Base-by-base conservation (phyloP, 441 rosid species). In the Bocquillonia castaneifolia region DNA sequence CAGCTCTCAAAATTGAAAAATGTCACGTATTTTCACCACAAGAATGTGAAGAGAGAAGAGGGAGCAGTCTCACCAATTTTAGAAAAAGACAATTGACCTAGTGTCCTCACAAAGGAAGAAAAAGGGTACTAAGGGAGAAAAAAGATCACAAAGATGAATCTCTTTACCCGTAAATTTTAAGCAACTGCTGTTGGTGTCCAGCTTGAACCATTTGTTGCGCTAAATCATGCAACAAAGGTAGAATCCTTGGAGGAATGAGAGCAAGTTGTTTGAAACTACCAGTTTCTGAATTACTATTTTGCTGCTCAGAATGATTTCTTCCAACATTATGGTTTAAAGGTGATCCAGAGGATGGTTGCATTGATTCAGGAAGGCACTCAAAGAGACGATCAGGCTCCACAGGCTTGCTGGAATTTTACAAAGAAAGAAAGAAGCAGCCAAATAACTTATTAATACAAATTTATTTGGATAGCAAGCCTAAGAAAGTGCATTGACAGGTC, bases 381-480 rank as follows among this genome's bases (percentile, higher is more conserved):
- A 91, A 93, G 77, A 93, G 95, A 62, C 86, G 93, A 74, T 91
- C 99, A 72, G 99, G 93, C 74, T 91, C 97, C 76, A 91, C 88
- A 2, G 97, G 87, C 75, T 91, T 91, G 85, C 97, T 93, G 90
- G 73, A 74, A 63, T 73, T 63, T 68, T 44, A n/a, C n/a, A n/a
- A 10, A 62, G 39, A 67, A 63, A 59, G 13, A 67, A 51, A 65
- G 12, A 71, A 58, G 45, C 42, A 59, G 47, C 47, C 28, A 2
- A 45, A 57, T 47, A 25, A 39, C 32, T 39, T 34, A 58, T 66
- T 67, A 48, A 22, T 9, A 50, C 53, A 59, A 71, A 50, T 36
- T 54, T 58, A 63, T 57, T 32, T 54, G 56, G 54, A 9, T 47
- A 28, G 22, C 58, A 63, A 4, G 39, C 34, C 34, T 37, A 32